phyloP scores from a whole-genome alignment of 495 filamentous ascomycete species.

The Pseudoneurospora amorphoporcata region DNA sequence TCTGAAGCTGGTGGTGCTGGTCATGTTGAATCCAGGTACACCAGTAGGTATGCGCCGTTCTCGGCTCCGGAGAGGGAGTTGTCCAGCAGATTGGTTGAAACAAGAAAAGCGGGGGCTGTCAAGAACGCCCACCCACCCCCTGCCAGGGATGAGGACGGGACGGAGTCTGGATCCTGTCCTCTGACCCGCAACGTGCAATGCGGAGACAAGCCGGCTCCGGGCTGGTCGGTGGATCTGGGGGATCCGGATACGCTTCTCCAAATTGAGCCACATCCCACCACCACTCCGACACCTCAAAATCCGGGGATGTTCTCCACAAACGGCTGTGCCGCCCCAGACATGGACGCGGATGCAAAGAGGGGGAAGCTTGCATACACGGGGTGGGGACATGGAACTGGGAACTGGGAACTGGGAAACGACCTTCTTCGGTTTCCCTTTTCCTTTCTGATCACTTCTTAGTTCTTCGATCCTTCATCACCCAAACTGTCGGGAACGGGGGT shows the following conservation, averaged over 20 bases:
- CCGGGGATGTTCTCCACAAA: neutral
- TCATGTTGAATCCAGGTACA: neutral
- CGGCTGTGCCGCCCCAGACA: neutral
- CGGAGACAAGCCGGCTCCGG: neutral
- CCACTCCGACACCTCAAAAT: neutral
- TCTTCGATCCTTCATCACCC: neutral
- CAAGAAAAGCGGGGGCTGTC: neutral
- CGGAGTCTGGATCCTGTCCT: neutral
- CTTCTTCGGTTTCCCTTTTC: neutral
- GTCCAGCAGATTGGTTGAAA: neutral
- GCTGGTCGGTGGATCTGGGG: neutral
- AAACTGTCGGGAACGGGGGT: neutral
- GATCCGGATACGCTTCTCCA: neutral
- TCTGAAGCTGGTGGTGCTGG: neutral
- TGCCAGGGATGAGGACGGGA: neutral
- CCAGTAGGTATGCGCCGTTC: neutral
- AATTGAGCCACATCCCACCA: neutral
- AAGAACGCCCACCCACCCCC: neutral
- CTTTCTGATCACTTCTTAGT: neutral
- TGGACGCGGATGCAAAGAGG: neutral
- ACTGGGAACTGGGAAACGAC: neutral
- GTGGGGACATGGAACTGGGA: neutral
- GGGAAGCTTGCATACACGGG: neutral
- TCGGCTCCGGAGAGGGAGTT: neutral
- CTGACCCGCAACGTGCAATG: neutral